Conservation (phyloP, 306 rosid species). For the Ormosia semicastrata region DNA sequence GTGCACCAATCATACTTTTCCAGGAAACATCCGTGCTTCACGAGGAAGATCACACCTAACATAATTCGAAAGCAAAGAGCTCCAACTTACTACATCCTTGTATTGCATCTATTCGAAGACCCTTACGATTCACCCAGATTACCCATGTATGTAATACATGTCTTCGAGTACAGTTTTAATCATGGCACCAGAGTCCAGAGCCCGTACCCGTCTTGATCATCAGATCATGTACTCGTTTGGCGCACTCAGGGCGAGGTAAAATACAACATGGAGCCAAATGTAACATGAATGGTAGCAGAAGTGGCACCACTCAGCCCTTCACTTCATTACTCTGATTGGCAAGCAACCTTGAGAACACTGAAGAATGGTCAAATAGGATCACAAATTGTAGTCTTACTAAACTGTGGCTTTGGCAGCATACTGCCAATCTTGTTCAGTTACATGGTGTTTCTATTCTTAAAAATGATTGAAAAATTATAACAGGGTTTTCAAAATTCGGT, state of each 20-base stretch:
- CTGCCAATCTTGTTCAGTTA: not conserved
- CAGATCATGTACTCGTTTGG: too few relatives aligned
- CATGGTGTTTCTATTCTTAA: not conserved
- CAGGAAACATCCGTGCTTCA: conserved; percentile 24
- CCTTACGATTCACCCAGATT: conserved; percentile 10
- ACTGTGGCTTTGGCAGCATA: not conserved
- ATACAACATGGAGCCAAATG: not conserved
- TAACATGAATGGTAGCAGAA: conserved; percentile 19
- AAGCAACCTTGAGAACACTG: not conserved
- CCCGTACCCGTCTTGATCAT: too few relatives aligned
- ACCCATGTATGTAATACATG: too few relatives aligned
- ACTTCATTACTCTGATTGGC: not conserved
- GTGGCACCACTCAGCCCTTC: conserved; percentile 20
- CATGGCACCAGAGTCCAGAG: too few relatives aligned
- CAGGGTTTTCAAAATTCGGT: not conserved
- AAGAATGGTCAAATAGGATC: not conserved
- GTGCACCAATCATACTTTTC: conserved; percentile 30
- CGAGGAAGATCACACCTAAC: conserved; percentile 35
- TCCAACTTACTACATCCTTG: conserved; percentile 15
- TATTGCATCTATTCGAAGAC: conserved; percentile 43
- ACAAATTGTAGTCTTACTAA: not conserved
- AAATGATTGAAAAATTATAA: not conserved
- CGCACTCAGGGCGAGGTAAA: too few relatives aligned
- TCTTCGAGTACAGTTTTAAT: too few relatives aligned
- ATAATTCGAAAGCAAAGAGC: conserved; percentile 33